Evolutionary conservation across 176 grass and related monocot genomes (phyloP).

Genomic region (Rhynchospora breviuscula): DNA sequence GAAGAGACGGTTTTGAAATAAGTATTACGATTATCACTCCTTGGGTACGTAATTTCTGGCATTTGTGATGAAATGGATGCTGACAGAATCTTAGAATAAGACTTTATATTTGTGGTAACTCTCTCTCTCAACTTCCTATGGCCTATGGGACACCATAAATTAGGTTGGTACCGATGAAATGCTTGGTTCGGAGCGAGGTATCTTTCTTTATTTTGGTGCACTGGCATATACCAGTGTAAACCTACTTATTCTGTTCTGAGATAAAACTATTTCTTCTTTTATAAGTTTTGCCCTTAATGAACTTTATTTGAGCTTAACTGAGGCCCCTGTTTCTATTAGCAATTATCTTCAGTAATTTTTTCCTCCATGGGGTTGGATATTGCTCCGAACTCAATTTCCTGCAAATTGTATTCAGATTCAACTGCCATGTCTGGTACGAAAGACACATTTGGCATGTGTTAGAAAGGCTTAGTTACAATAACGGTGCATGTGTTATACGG

Average conservation of each 20-base stretch:
- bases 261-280: background rate
- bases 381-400: constrained; percentile 38
- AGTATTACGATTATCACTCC: constrained; percentile 51
- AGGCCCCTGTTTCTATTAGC: background rate
- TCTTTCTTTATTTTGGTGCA: background rate
- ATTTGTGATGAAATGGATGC: constrained; percentile 53
- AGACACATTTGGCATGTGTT: constrained; percentile 35
- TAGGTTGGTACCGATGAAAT: background rate
- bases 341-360: background rate
- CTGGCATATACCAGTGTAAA: background rate
- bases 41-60: constrained; percentile 63
- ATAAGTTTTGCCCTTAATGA: background rate
- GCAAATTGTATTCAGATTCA: background rate
- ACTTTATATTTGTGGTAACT: constrained; percentile 35
- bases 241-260: background rate
- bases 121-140: background rate
- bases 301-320: background rate
- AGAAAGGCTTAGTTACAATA: constrained; percentile 40
- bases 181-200: background rate
- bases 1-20: constrained; percentile 61
- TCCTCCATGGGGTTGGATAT: constrained; percentile 49
- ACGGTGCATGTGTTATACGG: constrained; percentile 34
- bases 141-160: background rate
- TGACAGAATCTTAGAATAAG: constrained; percentile 36
- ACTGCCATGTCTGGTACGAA: background rate